Conservation (phyloP, 768 basidiomycete genomes). For the Asterophora parasitica region DNA sequence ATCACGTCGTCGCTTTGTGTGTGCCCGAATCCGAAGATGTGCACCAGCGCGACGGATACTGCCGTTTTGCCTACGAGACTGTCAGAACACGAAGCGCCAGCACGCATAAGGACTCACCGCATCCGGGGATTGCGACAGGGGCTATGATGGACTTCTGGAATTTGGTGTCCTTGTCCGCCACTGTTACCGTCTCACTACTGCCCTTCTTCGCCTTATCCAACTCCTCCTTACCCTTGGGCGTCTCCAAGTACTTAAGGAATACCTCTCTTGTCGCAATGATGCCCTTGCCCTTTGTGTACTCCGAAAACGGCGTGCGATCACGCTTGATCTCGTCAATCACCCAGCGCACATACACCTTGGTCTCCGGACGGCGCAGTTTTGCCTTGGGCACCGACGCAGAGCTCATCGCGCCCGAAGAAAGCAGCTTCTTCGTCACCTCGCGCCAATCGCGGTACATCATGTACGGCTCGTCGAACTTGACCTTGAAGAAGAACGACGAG, state of each 20-base stretch:
- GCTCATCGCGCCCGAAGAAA: conserved; percentile 30
- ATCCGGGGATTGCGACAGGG: conserved; percentile 89
- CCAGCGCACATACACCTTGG: conserved; percentile 78
- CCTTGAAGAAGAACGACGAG: conserved; percentile 95
- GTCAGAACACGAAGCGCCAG: background rate
- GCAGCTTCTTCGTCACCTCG: conserved; percentile 81
- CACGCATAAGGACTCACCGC: conserved; percentile 53
- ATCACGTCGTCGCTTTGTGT: conserved; percentile 91
- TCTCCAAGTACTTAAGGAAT: conserved; percentile 67
- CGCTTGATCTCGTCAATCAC: conserved; percentile 68
- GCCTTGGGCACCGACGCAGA: conserved; percentile 47
- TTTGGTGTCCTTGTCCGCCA: conserved; percentile 16
- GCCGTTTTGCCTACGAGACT: conserved; percentile 78
- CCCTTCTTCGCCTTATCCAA: conserved; percentile 26
- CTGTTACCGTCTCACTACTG: conserved; percentile 28
- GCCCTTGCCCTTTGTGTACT: conserved; percentile 68
- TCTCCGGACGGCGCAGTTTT: conserved; percentile 75
- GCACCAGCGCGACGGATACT: conserved; percentile 69
- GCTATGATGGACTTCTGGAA: conserved; percentile 79
- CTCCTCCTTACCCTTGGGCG: conserved; percentile 38
- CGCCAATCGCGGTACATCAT: conserved; percentile 99
- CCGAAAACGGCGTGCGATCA: conserved; percentile 55
- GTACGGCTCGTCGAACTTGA: conserved; percentile 99
- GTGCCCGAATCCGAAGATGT: conserved; percentile 85
- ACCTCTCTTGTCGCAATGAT: conserved; percentile 80